Percentiles rank a stretch among this genome's conserved stretches.
Conservation (phyloP, 2,329 filamentous ascomycete genomes). For the Paecilomyces variotii region DNA sequence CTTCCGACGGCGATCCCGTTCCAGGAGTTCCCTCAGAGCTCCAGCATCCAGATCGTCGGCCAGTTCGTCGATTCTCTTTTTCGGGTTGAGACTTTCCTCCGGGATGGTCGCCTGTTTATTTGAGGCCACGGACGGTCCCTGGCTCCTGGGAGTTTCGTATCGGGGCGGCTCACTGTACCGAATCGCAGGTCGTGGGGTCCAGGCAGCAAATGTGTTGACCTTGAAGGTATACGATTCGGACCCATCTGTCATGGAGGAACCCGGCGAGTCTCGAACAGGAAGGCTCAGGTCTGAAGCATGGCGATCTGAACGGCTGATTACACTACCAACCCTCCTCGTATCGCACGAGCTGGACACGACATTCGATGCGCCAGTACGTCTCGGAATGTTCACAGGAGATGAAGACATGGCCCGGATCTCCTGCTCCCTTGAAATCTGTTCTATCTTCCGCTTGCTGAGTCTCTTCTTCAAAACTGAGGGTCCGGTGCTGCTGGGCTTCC, state of each 20-base stretch:
- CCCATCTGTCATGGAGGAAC: conserved; percentile 66
- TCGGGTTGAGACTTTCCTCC: conserved; percentile 55
- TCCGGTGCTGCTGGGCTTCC: conserved; percentile 54
- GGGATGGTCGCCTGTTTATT: conserved; percentile 49
- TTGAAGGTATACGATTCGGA: conserved; percentile 72
- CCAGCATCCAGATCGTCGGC: conserved; percentile 80
- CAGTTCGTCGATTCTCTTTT: conserved; percentile 57
- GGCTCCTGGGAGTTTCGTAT: conserved; percentile 40
- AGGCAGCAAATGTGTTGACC: conserved; percentile 69
- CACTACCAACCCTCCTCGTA: conserved; percentile 57
- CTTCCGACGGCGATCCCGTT: conserved; percentile 72
- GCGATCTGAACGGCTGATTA: conserved; percentile 50
- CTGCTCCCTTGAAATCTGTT: conserved; percentile 71
- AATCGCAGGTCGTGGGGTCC: conserved; percentile 78
- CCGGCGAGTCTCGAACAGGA: conserved; percentile 63
- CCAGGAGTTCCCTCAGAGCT: conserved; percentile 80
- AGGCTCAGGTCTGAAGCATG: conserved; percentile 67
- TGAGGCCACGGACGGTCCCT: conserved; percentile 41
- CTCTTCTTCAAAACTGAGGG: conserved; percentile 55
- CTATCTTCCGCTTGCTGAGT: conserved; percentile 67
- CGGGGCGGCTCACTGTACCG: conserved; percentile 62
- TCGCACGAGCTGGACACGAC: conserved; percentile 54
- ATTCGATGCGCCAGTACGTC: conserved; percentile 52
- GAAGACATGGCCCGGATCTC: conserved; percentile 81
- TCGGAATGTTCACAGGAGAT: conserved; percentile 53